Conservation (phyloP, 2,329 filamentous ascomycete genomes). For the Colletotrichum musicola region DNA sequence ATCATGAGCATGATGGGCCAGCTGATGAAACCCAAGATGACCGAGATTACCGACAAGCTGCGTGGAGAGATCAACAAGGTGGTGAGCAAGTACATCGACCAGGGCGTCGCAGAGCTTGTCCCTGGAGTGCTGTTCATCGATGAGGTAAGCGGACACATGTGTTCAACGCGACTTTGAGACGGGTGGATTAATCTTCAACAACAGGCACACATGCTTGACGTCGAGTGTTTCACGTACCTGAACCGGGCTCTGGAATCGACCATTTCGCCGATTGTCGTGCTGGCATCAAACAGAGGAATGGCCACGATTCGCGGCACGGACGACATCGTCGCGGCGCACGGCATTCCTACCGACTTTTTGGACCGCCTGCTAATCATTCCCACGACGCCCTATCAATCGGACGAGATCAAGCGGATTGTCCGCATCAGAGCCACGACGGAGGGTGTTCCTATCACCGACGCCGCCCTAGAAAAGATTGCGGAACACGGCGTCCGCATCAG, state of each 20-base stretch:
- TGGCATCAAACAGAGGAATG: slow-evolving; percentile 96
- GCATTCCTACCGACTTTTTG: slow-evolving; percentile 93
- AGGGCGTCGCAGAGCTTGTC: slow-evolving; percentile 97
- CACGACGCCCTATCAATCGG: slow-evolving; percentile 86
- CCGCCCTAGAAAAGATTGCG: slow-evolving; percentile 87
- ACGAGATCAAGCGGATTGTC: slow-evolving; percentile 95
- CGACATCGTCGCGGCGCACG: slow-evolving; percentile 87
- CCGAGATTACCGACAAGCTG: slow-evolving; percentile 98
- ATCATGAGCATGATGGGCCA: slow-evolving; percentile 99
- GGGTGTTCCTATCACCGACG: slow-evolving; percentile 81
- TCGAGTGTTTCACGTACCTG: slow-evolving; percentile 99
- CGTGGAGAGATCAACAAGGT: slow-evolving; percentile 98
- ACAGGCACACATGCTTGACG: slow-evolving; percentile 98
- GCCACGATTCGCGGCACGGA: slow-evolving; percentile 91
- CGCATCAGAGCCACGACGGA: slow-evolving; percentile 86
- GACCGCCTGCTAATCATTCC: slow-evolving; percentile 95
- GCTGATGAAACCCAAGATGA: slow-evolving; percentile 99
- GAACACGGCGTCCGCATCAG: slow-evolving; percentile 90
- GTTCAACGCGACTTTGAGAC: slow-evolving; percentile 25
- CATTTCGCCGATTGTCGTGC: slow-evolving; percentile 96
- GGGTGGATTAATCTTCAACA: slow-evolving; percentile 37
- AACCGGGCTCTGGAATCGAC: slow-evolving; percentile 96
- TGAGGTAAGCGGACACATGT: slow-evolving; percentile 72
- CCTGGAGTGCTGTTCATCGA: slow-evolving; percentile 98
- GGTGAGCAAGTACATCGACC: slow-evolving; percentile 98